Percentiles rank a stretch among this genome's conserved stretches.
Conservation (phyloP, 805 yeast genomes). For the Kuraishia floccosa region DNA sequence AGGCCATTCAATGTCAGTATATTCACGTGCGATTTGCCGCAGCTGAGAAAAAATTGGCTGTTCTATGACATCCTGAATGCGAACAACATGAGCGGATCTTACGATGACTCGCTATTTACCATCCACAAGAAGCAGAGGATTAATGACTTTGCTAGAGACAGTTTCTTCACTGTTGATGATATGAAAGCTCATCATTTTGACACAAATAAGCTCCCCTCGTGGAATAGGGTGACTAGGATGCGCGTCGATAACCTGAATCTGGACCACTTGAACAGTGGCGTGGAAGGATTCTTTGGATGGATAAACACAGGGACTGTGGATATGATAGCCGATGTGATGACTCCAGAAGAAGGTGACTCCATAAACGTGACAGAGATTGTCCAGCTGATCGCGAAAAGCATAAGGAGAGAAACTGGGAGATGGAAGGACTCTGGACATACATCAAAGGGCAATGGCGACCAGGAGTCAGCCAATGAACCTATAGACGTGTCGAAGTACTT, state of each 20-base stretch:
- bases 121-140: constrained; percentile 67
- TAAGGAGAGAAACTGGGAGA: constrained; percentile 37
- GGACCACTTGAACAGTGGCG: constrained; percentile 84
- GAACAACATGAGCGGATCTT: constrained; percentile 77
- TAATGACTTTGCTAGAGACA: constrained; percentile 28
- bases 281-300: constrained; percentile 97
- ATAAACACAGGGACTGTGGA: constrained; percentile 87
- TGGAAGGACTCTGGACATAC: neutral
- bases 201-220: constrained; percentile 8
- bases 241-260: constrained; percentile 78
- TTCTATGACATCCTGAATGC: constrained; percentile 82
- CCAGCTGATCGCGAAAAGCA: constrained; percentile 30
- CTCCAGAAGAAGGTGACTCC: constrained; percentile 50
- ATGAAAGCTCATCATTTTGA: constrained; percentile 9
- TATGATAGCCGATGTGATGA: constrained; percentile 82
- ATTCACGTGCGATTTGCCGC: constrained; percentile 74
- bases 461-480: neutral
- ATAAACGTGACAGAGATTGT: constrained; percentile 33
- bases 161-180: constrained; percentile 13
- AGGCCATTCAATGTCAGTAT: constrained; percentile 80
- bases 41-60: constrained; percentile 85
- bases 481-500: constrained; percentile 18
- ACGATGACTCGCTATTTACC: constrained; percentile 88
- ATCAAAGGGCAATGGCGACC: neutral
- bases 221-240: constrained; percentile 62